A percentile compares a stretch with the other conserved stretches of the same genome.
Evolutionary conservation across 1,284 basidiomycete species (phyloP).

Genomic region (Apiotrichum siamense): DNA sequence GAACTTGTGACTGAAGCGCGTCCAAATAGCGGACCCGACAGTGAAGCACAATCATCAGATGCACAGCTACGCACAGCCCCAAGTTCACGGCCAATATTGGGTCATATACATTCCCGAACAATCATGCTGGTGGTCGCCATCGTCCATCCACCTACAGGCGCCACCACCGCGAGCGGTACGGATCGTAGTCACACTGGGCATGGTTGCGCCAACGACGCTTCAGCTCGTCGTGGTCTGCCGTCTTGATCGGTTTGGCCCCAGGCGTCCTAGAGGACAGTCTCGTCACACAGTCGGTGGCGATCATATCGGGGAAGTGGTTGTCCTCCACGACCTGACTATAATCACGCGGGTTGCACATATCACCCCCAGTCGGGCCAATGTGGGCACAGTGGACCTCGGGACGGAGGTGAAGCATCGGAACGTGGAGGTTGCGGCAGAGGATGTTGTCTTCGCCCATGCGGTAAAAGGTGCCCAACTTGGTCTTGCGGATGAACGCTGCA

Average conservation of each 20-base stretch:
- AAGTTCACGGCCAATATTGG: too few species aligned
- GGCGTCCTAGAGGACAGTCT: neutral
- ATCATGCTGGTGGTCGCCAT: too few species aligned
- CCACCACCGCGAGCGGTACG: neutral
- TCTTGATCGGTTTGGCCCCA: neutral
- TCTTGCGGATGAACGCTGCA: conserved; percentile 5
- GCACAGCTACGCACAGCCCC: too few species aligned
- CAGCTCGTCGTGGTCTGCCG: neutral
- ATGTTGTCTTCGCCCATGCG: conserved; percentile 29
- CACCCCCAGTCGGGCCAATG: conserved; percentile 24
- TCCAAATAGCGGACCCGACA: too few species aligned
- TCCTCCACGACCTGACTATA: conserved; percentile 19
- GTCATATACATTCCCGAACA: too few species aligned
- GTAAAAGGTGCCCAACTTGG: conserved; percentile 21
- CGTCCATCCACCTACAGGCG: neutral
- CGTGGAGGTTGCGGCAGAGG: conserved; percentile 25
- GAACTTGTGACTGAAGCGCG: too few species aligned
- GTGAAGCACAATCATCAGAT: too few species aligned
- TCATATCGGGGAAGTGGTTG: conserved; percentile 22
- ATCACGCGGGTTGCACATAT: conserved; percentile 24
- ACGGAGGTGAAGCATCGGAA: conserved; percentile 20
- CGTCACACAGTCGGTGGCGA: conserved; percentile 11
- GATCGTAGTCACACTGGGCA: neutral
- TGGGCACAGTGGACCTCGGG: conserved; percentile 25
- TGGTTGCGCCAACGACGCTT: neutral